These are phyloP conservation scores for Oenanthe javanica DNA, from an alignment of 140 eudicot genomes.

Conservation along the genomic window DNA sequence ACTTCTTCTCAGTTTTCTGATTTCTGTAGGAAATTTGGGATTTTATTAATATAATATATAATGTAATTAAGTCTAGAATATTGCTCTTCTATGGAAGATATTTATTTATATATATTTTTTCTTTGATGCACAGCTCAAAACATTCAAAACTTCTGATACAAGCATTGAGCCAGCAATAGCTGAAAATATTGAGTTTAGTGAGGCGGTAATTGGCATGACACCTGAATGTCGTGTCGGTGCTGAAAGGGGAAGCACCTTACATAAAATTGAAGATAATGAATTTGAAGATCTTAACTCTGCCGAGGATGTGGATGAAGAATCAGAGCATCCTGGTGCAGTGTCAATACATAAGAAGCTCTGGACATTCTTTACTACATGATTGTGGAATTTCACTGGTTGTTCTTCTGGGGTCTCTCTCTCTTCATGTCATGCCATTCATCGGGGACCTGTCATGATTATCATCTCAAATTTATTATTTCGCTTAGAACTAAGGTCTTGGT, in stretches of 20 bases:
- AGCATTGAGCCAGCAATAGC: slow-evolving; percentile 24
- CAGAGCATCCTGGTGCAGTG: slow-evolving; percentile 54
- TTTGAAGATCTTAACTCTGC: slow-evolving; percentile 10
- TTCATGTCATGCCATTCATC: neutral
- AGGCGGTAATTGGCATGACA: slow-evolving; percentile 33
- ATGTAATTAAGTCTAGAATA: neutral
- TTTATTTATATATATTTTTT: neutral
- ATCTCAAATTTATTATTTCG: neutral
- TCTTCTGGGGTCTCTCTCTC: neutral
- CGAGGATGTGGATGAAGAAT: slow-evolving; percentile 25
- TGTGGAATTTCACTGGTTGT: neutral
- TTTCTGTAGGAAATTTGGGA: neutral
- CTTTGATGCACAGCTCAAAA: slow-evolving; percentile 31
- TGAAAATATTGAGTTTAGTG: slow-evolving; percentile 31
- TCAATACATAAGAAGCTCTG: slow-evolving; percentile 69
- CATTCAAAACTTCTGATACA: slow-evolving; percentile 29
- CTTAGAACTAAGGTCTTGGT: neutral
- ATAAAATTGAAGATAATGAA: slow-evolving; percentile 18
- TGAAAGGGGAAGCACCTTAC: slow-evolving; percentile 27
- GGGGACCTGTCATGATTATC: neutral
- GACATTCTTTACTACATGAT: slow-evolving; percentile 77
- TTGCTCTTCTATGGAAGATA: neutral
- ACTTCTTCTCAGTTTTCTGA: slow-evolving; percentile 1
- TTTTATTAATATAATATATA: neutral
- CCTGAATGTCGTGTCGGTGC: slow-evolving; percentile 28